Conservation (phyloP, 768 basidiomycete genomes). For the Lentinula aciculospora region DNA sequence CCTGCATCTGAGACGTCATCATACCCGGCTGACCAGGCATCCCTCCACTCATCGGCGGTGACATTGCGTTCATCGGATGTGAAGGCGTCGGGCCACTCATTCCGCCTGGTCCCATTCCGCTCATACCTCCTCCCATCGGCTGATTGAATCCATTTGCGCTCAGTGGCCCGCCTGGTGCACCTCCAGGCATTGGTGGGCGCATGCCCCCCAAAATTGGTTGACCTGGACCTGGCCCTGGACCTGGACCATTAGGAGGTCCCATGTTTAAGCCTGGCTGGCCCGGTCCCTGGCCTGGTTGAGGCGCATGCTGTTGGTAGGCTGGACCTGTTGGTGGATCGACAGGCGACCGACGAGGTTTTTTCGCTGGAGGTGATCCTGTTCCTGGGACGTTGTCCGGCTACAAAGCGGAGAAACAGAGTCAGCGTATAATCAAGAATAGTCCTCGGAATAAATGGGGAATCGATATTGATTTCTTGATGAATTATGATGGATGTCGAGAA, state of each 20-base stretch:
- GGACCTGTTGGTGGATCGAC: slow-evolving; percentile 26
- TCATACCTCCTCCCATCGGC: slow-evolving; percentile 16
- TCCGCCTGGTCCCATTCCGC: slow-evolving; percentile 10
- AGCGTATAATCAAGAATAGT: neutral
- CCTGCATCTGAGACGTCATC: slow-evolving; percentile 34
- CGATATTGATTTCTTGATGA: slow-evolving; percentile 4
- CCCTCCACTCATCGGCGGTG: slow-evolving; percentile 20
- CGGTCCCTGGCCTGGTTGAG: slow-evolving; percentile 18
- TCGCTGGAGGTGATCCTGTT: slow-evolving; percentile 53
- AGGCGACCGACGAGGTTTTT: slow-evolving; percentile 48
- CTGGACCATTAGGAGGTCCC: slow-evolving; percentile 15
- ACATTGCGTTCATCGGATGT: slow-evolving; percentile 15
- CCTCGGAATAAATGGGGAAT: slow-evolving; percentile 3
- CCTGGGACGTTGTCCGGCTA: slow-evolving; percentile 44
- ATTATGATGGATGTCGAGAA: slow-evolving; percentile 3
- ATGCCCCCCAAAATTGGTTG: slow-evolving; percentile 31
- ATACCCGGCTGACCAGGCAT: slow-evolving; percentile 25
- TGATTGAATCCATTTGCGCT: slow-evolving; percentile 18
- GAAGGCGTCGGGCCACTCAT: slow-evolving; percentile 16
- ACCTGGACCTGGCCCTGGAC: slow-evolving; percentile 24
- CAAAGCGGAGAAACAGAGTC: neutral
- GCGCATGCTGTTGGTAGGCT: slow-evolving; percentile 23
- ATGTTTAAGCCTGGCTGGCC: slow-evolving; percentile 9
- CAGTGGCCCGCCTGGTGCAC: slow-evolving; percentile 8
- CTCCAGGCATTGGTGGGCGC: slow-evolving; percentile 28